These are phyloP conservation scores for Trichoderma sp. DNA, from an alignment of 2,329 filamentous ascomycete species.

Conservation along the genomic window DNA sequence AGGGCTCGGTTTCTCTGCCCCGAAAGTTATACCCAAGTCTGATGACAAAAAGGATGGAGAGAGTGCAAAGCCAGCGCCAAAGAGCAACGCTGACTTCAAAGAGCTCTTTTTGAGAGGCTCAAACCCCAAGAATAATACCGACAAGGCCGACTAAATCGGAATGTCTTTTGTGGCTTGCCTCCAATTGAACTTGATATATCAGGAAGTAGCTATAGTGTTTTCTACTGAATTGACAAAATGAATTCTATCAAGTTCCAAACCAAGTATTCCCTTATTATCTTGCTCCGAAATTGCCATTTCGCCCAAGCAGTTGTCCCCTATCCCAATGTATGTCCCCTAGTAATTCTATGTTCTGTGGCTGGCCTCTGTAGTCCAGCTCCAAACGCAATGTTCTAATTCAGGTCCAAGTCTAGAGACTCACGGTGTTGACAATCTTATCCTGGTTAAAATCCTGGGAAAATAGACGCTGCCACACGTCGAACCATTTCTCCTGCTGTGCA, in stretches of 20 bases:
- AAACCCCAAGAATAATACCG: slow-evolving; percentile 19
- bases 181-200: neutral
- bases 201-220: neutral
- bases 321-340: neutral
- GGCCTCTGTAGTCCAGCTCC: neutral
- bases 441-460: slow-evolving; percentile 55
- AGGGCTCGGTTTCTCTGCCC: slow-evolving; percentile 44
- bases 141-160: neutral
- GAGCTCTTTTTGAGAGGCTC: slow-evolving; percentile 44
- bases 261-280: neutral
- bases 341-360: neutral
- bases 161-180: neutral
- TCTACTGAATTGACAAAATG: neutral
- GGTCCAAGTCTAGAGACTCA: neutral
- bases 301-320: neutral
- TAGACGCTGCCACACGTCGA: slow-evolving; percentile 70
- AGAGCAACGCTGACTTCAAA: slow-evolving; percentile 59
- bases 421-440: slow-evolving; percentile 22
- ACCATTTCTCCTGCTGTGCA: slow-evolving; percentile 68
- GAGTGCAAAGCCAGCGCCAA: slow-evolving; percentile 34
- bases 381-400: neutral
- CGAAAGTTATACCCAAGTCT: slow-evolving; percentile 25
- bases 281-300: neutral
- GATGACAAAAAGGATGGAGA: slow-evolving; percentile 17
- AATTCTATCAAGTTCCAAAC: neutral